These are phyloP conservation scores for Saccharum spontaneum DNA, from an alignment of 176 grass and related monocot species.

Conservation along the genomic window DNA sequence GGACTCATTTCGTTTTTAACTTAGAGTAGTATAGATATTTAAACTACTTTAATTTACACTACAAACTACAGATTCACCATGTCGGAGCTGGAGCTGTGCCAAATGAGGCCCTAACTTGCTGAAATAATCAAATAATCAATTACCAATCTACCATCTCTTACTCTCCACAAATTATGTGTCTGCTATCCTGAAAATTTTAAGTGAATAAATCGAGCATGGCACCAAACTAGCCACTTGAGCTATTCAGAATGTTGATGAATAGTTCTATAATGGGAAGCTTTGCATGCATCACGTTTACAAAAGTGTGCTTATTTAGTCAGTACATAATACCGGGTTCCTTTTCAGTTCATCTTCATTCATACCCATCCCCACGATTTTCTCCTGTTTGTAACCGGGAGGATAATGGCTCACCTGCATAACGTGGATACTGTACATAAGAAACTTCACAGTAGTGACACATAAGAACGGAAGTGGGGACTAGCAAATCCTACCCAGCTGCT, in stretches of 20 bases:
- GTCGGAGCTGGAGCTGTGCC: not conserved
- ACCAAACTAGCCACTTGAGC: not conserved
- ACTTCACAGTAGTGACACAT: not conserved
- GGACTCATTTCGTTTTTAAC: not conserved
- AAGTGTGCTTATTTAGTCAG: not conserved
- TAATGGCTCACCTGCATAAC: slow-evolving; percentile 89
- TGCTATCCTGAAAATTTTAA: not conserved
- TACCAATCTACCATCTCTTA: not conserved
- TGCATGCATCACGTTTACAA: not conserved
- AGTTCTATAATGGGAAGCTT: not conserved
- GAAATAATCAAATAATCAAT: not conserved
- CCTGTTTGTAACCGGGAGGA: slow-evolving; percentile 74
- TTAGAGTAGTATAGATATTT: not conserved
- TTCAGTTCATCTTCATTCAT: slow-evolving; percentile 97
- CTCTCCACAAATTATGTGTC: not conserved
- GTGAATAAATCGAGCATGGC: not conserved
- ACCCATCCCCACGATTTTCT: slow-evolving; percentile 89
- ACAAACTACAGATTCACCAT: not conserved
- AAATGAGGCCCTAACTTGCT: not conserved
- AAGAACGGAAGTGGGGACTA: not conserved
- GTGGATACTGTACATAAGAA: slow-evolving; percentile 21
- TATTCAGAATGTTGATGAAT: not conserved
- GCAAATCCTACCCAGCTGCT: slow-evolving; percentile 87
- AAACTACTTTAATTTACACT: not conserved
- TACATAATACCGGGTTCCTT: slow-evolving; percentile 66